A percentile compares a stretch with the other conserved stretches of the same genome.
phyloP scores from a whole-genome alignment of 352 stramenopile species.

The Globisporangium paroecandrum region DNA sequence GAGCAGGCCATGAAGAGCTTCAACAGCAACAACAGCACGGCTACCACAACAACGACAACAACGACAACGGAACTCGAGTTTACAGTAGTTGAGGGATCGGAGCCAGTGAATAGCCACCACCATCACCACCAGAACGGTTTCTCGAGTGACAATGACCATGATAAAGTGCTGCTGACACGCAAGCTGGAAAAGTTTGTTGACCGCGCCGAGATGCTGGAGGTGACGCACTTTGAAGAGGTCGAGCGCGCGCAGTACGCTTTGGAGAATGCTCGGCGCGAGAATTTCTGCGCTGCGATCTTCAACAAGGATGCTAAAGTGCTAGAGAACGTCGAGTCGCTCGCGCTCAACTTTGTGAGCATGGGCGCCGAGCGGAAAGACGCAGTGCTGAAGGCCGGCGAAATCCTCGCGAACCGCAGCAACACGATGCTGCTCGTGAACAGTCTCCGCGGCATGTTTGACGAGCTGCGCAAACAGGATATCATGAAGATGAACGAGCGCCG shows the following conservation, averaged over 20 bases:
- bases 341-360: slow-evolving; percentile 60
- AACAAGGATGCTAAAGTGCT: slow-evolving; percentile 52
- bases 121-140: neutral
- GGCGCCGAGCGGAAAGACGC: slow-evolving; percentile 59
- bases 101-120: slow-evolving; percentile 5
- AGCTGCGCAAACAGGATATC: slow-evolving; percentile 66
- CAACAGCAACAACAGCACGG: slow-evolving; percentile 27
- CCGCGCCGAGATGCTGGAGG: slow-evolving; percentile 58
- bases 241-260: slow-evolving; percentile 67
- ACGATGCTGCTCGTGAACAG: slow-evolving; percentile 70
- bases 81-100: neutral
- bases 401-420: slow-evolving; percentile 76
- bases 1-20: slow-evolving; percentile 38
- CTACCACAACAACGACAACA: slow-evolving; percentile 24
- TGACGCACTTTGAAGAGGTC: slow-evolving; percentile 73
- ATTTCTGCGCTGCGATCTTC: slow-evolving; percentile 57
- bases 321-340: slow-evolving; percentile 61
- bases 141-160: slow-evolving; percentile 5
- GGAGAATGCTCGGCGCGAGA: slow-evolving; percentile 58
- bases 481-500: slow-evolving; percentile 76
- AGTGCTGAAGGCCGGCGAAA: slow-evolving; percentile 74
- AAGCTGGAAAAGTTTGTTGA: slow-evolving; percentile 62
- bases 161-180: slow-evolving; percentile 34
- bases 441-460: slow-evolving; percentile 65
- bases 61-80: slow-evolving; percentile 11